A percentile compares a stretch with the other conserved stretches of the same genome.
Conservation (phyloP, 345 rosid species). For the Dipteronia dyeriana region DNA sequence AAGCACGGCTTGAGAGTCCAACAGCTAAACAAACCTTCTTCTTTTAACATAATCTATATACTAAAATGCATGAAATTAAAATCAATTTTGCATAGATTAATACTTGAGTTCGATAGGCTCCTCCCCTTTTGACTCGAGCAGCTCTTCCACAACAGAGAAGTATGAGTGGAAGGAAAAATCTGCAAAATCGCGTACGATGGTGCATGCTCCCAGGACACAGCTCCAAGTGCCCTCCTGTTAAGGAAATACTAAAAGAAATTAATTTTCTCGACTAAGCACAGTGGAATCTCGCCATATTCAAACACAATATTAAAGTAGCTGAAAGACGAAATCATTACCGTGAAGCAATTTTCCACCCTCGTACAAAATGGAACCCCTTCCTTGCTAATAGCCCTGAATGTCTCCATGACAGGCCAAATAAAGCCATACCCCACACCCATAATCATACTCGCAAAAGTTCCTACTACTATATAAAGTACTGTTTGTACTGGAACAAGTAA, state of each 20-base stretch:
- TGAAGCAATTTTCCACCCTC: neutral
- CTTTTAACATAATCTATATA: no score
- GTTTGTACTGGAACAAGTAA: neutral
- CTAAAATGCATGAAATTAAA: no score
- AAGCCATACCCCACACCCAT: neutral
- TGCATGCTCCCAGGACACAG: conserved; percentile 26
- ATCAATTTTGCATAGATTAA: no score
- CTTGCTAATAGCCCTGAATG: conserved; percentile 5
- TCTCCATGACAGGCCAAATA: conserved; percentile 1
- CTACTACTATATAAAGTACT: neutral
- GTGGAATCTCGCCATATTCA: neutral
- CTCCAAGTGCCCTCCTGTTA: conserved; percentile 28
- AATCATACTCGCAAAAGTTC: neutral
- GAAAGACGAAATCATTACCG: neutral
- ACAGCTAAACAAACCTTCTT: neutral
- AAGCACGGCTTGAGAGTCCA: neutral
- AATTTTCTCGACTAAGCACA: neutral
- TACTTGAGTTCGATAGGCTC: conserved; percentile 20
- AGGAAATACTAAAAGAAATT: neutral
- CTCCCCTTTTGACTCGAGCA: conserved; percentile 22
- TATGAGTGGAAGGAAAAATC: conserved; percentile 30
- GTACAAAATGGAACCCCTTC: neutral
- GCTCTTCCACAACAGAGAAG: conserved; percentile 30
- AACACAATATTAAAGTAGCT: neutral
- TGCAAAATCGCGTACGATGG: conserved; percentile 26